Evolutionary conservation across 345 rosid species (phyloP), one percentile per base, ranked within the genome.

Genomic region (Citrus trifoliata): DNA sequence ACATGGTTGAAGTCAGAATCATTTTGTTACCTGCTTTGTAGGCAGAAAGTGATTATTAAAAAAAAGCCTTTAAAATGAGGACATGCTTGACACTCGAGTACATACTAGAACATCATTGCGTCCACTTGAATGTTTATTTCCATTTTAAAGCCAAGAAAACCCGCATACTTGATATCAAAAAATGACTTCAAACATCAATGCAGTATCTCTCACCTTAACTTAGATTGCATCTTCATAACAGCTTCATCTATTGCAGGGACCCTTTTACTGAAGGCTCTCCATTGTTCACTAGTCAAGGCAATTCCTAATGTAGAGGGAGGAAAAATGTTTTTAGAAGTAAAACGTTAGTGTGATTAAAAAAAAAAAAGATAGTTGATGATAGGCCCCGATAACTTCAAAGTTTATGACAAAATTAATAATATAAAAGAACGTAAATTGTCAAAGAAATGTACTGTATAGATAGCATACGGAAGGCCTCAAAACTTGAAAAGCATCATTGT

Each of bases 181-280:
- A 46, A 65, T 51, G 22, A 51, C 67, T 73, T 77, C 7, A 63
- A 64, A 70, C 40, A 55, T 14, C 63, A 53, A 35, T n/a, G 30
- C 55, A 71, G 51, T 42, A 71, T 46, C 25, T 66, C 87, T 87
- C 82, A 93, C 98, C 88, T 88, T 68, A 80, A 32, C 48, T 83
- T 90, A 21, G 92, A 81, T 76, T 90, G 81, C 87, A 89, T 77
- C 74, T 86, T 85, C 67, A 53, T 30, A 60, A 93, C 76, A 38
- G 88, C 93, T 70, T 84, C 94, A 61, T 93, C 90, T 77, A 92
- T 87, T 14, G 90, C 85, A 78, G 91, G 75, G 30, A 92, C 67
- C 82, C 70, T 88, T 60, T 74, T 82, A 85, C 83, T 91, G 56
- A 93, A 76, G 32, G 83, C 70, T 68, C 79, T 79, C 94, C 98